Evolutionary conservation across 768 basidiomycete species (phyloP).

Genomic region (Pholiota molesta): DNA sequence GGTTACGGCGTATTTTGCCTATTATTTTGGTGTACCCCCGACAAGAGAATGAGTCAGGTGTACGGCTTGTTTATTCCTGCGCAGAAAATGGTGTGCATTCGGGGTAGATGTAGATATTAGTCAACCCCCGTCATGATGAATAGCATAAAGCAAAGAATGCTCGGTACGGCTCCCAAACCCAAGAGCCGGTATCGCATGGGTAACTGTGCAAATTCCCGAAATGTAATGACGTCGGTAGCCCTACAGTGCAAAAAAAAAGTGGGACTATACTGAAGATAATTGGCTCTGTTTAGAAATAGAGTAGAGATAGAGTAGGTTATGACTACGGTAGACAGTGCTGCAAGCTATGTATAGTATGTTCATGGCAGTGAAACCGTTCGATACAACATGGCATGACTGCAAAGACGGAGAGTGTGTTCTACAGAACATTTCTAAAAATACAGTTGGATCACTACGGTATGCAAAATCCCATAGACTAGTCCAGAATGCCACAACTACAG

Average conservation of each 20-base stretch:
- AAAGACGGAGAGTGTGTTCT: background rate
- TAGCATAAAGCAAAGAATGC: background rate
- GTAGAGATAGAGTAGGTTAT: background rate
- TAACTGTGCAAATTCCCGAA: background rate
- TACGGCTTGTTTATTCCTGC: background rate
- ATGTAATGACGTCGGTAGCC: background rate
- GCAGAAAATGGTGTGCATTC: background rate
- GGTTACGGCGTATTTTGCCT: background rate
- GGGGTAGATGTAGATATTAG: background rate
- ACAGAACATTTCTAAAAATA: conserved; percentile 1
- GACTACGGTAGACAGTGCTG: background rate
- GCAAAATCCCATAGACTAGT: background rate
- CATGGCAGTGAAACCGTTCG: background rate
- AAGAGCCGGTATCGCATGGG: background rate
- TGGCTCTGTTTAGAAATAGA: background rate
- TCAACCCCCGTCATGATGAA: background rate
- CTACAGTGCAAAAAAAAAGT: background rate
- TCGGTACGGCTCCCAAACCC: background rate
- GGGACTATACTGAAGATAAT: background rate
- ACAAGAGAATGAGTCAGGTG: background rate
- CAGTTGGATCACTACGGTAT: background rate
- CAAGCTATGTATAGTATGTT: background rate
- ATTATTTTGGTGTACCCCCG: background rate
- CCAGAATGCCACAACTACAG: background rate
- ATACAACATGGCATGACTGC: background rate